Evolutionary conservation across 2,329 filamentous ascomycete species (phyloP).

Genomic region (Colletotrichum sp.): DNA sequence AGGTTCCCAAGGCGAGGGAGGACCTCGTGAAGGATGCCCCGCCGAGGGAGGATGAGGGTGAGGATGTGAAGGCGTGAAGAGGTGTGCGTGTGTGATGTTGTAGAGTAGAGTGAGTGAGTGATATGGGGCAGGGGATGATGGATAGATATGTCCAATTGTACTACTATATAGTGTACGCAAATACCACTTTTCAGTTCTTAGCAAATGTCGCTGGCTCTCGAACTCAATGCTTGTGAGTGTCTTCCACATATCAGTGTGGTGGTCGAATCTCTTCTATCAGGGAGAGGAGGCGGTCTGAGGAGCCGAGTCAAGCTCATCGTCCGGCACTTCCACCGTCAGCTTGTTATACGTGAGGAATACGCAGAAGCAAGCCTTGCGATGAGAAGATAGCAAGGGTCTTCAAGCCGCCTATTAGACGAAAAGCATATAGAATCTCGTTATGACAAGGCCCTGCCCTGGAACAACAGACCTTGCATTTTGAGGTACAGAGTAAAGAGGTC

Average conservation of each 20-base stretch:
- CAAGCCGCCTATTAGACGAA: background rate
- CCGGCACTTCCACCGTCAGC: rapidly evolving
- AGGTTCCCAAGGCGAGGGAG: conserved; percentile 19
- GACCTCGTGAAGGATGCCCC: conserved; percentile 7
- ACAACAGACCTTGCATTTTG: too few relatives aligned
- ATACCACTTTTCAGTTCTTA: background rate
- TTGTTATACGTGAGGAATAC: background rate
- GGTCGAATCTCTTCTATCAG: background rate
- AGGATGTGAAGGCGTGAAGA: background rate
- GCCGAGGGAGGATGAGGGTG: background rate
- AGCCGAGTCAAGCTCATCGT: background rate
- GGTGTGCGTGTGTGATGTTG: background rate
- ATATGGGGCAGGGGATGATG: background rate
- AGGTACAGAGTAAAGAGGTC: too few relatives aligned
- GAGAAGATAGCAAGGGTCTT: background rate
- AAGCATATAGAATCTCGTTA: background rate
- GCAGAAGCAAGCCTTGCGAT: background rate
- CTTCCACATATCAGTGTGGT: background rate
- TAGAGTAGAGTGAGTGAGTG: background rate
- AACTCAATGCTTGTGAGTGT: background rate
- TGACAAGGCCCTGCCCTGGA: background rate
- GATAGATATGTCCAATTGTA: background rate
- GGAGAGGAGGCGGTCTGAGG: background rate
- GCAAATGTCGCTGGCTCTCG: background rate
- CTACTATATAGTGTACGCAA: background rate